Evolutionary conservation across 306 rosid genomes (phyloP), one percentile per base, ranked within the genome.

Genomic region (Lagenaria siceraria): DNA sequence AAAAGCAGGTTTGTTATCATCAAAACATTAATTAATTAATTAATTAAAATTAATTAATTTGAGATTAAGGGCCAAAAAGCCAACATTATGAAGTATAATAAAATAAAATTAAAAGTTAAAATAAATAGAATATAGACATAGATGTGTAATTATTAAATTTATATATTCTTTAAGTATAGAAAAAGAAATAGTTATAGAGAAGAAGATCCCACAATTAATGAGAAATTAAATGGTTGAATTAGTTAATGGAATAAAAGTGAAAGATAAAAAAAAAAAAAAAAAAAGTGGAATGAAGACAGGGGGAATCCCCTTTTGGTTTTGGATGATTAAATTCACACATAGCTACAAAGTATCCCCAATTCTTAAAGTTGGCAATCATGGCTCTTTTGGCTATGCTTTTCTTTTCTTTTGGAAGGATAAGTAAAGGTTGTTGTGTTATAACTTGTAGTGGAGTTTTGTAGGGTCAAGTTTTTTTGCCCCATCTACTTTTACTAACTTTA

Each of bases 301-400:
- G 56, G 49, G 75, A 69, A 69, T 69, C 75, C 46, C 48, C 25
- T 64, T 66, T 66, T 66, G 3, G 3, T 38, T 43, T 69, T 68
- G 53, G 75, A 40, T 69, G 75, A 69, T 69, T 22, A 69, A 69
- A 46, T 69, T 69, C 38, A 43, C 56, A 69, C 56, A 43, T 69
- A 69, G 75, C 33, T 2, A 69, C 75, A 69, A n/a, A 56, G 62
- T 69, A 55, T 38, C 73, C 25, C 38, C 61, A 40, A 24, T 33
- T 54, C 56, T 78, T 78, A 88, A 89, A 87, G 92, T 62, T 56
- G 82, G 78, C 82, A 76, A 88, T 89, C 56, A 88, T 88, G 84
- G 86, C 82, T 71, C 49, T 95, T 88, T 92, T 89, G 78, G 19
- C 77, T 63, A 72, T 82, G 86, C 90, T 80, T 87, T 87, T 83